Base-by-base conservation (phyloP, 148 eudicot species). In the Rhododendron molle region DNA sequence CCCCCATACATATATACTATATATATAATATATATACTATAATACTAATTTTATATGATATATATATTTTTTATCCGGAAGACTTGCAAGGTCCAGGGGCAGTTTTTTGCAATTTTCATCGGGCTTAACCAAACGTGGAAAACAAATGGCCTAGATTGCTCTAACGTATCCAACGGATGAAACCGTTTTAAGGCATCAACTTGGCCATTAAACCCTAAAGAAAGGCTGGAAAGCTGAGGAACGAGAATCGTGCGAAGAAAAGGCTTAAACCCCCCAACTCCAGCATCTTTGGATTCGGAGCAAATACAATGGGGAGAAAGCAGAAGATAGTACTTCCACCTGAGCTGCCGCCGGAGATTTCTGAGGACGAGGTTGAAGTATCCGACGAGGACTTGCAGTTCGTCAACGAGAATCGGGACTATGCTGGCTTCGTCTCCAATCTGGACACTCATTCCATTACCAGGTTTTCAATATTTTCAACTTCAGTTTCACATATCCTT, bases 381-480 rank as follows among this genome's bases (percentile, higher is more conserved):
- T 94, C 98, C 3, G 97, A 95, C 6, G 98, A 95, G 84, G 98
- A 95, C 77, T 62, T 93, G 74, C 86, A 91, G 1, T 95, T 95
- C 32, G 91, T 95, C 23, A 44, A 87, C 32, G 78, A 1, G 89
- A 86, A 95, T 80, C 83, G 76, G 0, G 89, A 85, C 13, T 93
- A 92, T 43, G 98, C 95, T 78, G 89, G 92, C 81, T 91, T 92
- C 28, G 88, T 94, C 52, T 89, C 95, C 47, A 88, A 85, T 40
- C 87, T 96, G 86, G 98, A 96, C 83, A 96, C 98, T 46, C 83
- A 88, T 7, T 91, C 93, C 14, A 95, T 96, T 78, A 92, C 90
- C 83, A 94, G 89, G 99, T 96, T 65, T 18, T 50, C 34, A n/a
- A 30, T 44, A 52, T 47, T 30, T 46, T 18, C 32, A 5, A 6